Evolutionary conservation across 371 early-diverging fungal genomes (phyloP).

Genomic region (Apophysomyces trapeziformis): DNA sequence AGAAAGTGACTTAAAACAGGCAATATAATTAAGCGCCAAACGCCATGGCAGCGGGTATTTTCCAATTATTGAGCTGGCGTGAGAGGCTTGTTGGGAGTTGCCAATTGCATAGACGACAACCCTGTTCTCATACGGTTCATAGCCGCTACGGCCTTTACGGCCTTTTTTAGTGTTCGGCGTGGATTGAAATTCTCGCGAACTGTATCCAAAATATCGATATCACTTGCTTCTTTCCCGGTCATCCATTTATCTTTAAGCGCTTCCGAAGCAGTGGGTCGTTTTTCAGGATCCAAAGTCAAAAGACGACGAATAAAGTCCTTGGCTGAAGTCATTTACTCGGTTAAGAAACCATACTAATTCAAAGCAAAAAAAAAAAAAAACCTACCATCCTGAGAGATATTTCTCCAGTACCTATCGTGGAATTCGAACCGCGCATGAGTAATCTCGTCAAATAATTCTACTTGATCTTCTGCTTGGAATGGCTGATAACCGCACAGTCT

Average conservation of each 20-base stretch:
- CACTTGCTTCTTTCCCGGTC: constrained; percentile 54
- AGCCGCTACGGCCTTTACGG: constrained; percentile 45
- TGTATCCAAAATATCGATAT: constrained; percentile 72
- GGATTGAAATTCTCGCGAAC: constrained; percentile 73
- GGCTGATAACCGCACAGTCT: constrained; percentile 78
- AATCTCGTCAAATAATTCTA: constrained; percentile 66
- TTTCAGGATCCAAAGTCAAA: constrained; percentile 72
- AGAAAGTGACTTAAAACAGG: too few relatives aligned
- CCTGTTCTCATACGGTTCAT: constrained; percentile 38
- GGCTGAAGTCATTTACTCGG: constrained; percentile 49
- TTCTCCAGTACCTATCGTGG: constrained; percentile 81
- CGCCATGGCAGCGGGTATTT: not conserved
- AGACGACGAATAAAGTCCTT: constrained; percentile 88
- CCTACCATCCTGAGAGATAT: constrained; percentile 71
- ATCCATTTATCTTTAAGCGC: constrained; percentile 91
- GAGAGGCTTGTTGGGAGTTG: not conserved
- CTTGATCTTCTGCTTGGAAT: constrained; percentile 73
- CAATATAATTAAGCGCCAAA: too few relatives aligned
- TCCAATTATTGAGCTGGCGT: not conserved
- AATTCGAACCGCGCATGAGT: constrained; percentile 72
- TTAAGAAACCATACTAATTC: not conserved
- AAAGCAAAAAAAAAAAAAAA: not conserved
- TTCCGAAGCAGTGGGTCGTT: constrained; percentile 79
- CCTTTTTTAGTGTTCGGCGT: constrained; percentile 41
- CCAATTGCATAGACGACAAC: not conserved